phyloP scores from a whole-genome alignment of 768 basidiomycete species.

The Mycena metata region DNA sequence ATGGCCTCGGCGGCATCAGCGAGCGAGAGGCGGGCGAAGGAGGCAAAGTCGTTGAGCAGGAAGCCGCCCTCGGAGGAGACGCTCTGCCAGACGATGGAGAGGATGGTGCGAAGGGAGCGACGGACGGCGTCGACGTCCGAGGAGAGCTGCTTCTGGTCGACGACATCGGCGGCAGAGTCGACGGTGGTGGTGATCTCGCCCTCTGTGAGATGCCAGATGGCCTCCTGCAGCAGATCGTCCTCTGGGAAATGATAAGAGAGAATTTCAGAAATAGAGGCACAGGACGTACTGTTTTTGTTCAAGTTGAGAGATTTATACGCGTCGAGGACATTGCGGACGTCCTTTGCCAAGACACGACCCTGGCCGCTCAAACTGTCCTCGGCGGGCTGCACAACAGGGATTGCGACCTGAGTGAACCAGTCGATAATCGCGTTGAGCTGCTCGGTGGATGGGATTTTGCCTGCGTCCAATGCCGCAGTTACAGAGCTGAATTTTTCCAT shows the following conservation, averaged over 20 bases:
- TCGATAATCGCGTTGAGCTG: slow-evolving; percentile 69
- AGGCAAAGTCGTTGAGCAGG: slow-evolving; percentile 73
- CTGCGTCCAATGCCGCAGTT: slow-evolving; percentile 76
- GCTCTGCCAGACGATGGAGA: slow-evolving; percentile 67
- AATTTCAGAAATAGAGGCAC: neutral
- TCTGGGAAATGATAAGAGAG: slow-evolving; percentile 51
- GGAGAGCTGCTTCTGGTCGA: slow-evolving; percentile 60
- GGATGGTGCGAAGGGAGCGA: slow-evolving; percentile 61
- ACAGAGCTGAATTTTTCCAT: slow-evolving; percentile 78
- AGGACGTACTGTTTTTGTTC: slow-evolving; percentile 69
- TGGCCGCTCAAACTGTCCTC: slow-evolving; percentile 65
- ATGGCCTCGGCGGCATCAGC: slow-evolving; percentile 76
- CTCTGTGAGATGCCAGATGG: slow-evolving; percentile 73
- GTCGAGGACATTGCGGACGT: slow-evolving; percentile 65
- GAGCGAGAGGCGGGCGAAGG: slow-evolving; percentile 72
- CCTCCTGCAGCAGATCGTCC: slow-evolving; percentile 75
- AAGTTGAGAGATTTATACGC: slow-evolving; percentile 68
- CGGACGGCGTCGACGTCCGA: slow-evolving; percentile 67
- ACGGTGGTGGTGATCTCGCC: slow-evolving; percentile 61
- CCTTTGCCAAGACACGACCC: slow-evolving; percentile 65
- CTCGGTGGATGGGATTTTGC: slow-evolving; percentile 75
- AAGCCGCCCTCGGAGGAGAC: slow-evolving; percentile 66
- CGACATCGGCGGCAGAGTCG: slow-evolving; percentile 44
- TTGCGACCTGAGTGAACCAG: slow-evolving; percentile 63
- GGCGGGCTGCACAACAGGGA: slow-evolving; percentile 60